A percentile compares a stretch with the other conserved stretches of the same genome.
phyloP scores from a whole-genome alignment of 169 alveolate genomes.

The Plasmodium yoelii region DNA sequence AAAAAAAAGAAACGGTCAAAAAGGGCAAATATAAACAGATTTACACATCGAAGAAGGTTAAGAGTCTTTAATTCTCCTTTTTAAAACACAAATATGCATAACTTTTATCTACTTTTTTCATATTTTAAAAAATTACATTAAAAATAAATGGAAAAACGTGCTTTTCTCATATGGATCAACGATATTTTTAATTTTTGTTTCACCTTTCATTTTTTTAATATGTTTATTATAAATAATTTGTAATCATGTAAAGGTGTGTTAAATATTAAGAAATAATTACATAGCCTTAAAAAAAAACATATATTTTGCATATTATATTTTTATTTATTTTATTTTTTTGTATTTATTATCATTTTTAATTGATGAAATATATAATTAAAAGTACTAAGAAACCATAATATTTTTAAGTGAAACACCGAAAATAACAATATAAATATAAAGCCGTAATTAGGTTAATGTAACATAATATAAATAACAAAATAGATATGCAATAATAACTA shows the following conservation, averaged over 20 bases:
- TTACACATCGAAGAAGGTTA: slow-evolving; percentile 21
- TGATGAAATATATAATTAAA: neutral
- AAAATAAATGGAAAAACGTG: neutral
- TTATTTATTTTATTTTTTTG: too few species aligned
- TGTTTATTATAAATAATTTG: too few species aligned
- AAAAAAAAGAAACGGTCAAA: slow-evolving; percentile 32
- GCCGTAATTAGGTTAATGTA: too few species aligned
- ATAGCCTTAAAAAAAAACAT: too few species aligned
- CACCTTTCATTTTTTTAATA: neutral
- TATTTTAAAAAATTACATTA: slow-evolving; percentile 18
- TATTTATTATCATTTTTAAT: too few species aligned
- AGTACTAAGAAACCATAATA: neutral
- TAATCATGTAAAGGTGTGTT: too few species aligned
- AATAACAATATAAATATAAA: too few species aligned
- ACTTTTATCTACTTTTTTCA: neutral
- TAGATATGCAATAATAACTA: too few species aligned
- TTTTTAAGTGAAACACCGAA: too few species aligned
- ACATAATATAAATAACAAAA: too few species aligned
- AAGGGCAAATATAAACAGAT: slow-evolving; percentile 28
- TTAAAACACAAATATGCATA: slow-evolving; percentile 14
- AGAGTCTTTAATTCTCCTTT: slow-evolving; percentile 11
- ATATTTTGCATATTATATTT: too few species aligned
- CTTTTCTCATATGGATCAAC: neutral
- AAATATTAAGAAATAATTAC: too few species aligned
- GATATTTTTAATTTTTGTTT: slow-evolving; percentile 14